phyloP scores from a whole-genome alignment of 805 yeast species.

The Saccharomyces mikatae region DNA sequence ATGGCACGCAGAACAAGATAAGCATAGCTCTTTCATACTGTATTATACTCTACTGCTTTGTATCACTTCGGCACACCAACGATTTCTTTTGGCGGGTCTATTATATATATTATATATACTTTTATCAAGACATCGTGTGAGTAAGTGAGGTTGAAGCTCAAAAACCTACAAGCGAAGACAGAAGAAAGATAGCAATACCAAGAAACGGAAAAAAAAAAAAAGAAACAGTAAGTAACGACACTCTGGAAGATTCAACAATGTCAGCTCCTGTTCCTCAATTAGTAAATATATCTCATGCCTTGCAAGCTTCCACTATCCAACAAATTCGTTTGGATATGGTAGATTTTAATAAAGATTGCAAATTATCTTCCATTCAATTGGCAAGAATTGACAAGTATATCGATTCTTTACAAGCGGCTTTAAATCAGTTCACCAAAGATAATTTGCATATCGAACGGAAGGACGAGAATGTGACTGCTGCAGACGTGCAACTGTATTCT shows the following conservation, averaged over 20 bases:
- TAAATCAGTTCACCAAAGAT: conserved; percentile 21
- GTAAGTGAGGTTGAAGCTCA: background rate
- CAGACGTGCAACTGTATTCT: conserved; percentile 23
- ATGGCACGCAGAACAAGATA: background rate
- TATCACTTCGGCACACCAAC: background rate
- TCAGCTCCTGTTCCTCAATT: conserved; percentile 25
- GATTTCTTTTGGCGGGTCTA: background rate
- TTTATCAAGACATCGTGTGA: background rate
- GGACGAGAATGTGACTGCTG: conserved; percentile 17
- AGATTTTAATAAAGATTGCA: conserved; percentile 9
- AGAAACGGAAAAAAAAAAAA: background rate
- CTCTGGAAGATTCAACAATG: conserved; percentile 5
- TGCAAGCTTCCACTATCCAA: conserved; percentile 23
- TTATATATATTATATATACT: background rate
- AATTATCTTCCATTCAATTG: conserved; percentile 10
- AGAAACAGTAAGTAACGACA: background rate
- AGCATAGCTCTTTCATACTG: background rate
- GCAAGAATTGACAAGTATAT: conserved; percentile 19
- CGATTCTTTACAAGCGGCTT: conserved; percentile 15
- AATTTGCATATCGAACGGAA: conserved; percentile 22
- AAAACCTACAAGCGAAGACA: background rate
- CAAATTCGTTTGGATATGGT: conserved; percentile 23
- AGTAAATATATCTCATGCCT: conserved; percentile 27
- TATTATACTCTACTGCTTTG: background rate
- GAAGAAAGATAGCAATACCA: background rate